Conservation (phyloP, 371 early-diverging fungal genomes). For the Rhizopus microsporus region DNA sequence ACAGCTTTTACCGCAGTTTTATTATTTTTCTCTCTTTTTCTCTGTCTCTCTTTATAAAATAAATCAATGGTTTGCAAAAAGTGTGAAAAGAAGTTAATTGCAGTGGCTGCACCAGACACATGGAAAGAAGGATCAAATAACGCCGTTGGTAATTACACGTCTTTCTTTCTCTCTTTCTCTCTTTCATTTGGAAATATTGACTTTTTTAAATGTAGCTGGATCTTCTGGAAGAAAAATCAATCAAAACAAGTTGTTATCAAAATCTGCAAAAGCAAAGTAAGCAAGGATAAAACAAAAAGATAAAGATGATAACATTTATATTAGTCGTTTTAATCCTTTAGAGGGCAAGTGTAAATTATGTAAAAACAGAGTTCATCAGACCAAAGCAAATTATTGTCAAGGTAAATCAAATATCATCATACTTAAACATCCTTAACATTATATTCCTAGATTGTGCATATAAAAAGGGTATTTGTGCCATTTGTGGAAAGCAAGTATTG, state of each 20-base stretch:
- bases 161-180: neutral
- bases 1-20: neutral
- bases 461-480: slow-evolving; percentile 77
- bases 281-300: neutral
- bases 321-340: slow-evolving; percentile 50
- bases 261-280: slow-evolving; percentile 55
- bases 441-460: slow-evolving; percentile 57
- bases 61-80: slow-evolving; percentile 61
- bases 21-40: neutral
- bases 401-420: slow-evolving; percentile 26
- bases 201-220: slow-evolving; percentile 28
- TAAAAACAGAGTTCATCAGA: slow-evolving; percentile 66
- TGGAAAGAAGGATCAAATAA: slow-evolving; percentile 76
- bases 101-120: slow-evolving; percentile 64
- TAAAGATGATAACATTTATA: neutral
- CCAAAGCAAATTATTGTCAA: slow-evolving; percentile 71
- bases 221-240: slow-evolving; percentile 60
- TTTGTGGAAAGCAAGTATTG: slow-evolving; percentile 76
- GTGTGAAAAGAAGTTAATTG: slow-evolving; percentile 72
- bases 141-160: slow-evolving; percentile 32
- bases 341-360: slow-evolving; percentile 67
- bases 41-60: slow-evolving; percentile 3
- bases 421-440: neutral
- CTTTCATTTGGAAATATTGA: neutral
- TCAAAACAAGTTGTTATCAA: slow-evolving; percentile 71